Conservation (phyloP, 2,329 filamentous ascomycete genomes). For the Fusarium devonianum region DNA sequence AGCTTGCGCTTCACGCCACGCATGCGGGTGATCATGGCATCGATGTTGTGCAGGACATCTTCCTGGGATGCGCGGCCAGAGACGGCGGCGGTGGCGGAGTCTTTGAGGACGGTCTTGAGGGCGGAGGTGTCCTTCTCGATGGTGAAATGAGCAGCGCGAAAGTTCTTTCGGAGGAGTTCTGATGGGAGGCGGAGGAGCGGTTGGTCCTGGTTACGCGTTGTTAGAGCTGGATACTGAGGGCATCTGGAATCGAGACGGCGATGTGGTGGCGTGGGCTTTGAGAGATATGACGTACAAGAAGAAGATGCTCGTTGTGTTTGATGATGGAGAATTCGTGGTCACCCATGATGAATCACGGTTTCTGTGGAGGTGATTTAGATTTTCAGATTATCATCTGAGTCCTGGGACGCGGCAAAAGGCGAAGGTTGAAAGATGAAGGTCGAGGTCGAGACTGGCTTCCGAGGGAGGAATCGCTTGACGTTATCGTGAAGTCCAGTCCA, state of each 20-base stretch:
- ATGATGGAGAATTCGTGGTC: conserved; percentile 71
- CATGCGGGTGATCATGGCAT: conserved; percentile 85
- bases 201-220: conserved; percentile 73
- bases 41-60: conserved; percentile 80
- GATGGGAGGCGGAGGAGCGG: conserved; percentile 90
- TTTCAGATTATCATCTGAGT: not conserved
- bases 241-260: conserved; percentile 3
- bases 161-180: conserved; percentile 92
- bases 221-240: conserved; percentile 4
- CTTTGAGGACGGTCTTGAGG: conserved; percentile 67
- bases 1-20: conserved; percentile 90
- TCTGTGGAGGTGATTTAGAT: not conserved
- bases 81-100: conserved; percentile 71
- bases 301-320: conserved; percentile 76
- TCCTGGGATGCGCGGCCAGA: conserved; percentile 68
- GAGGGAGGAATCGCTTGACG: conserved; percentile 29
- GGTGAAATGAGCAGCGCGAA: conserved; percentile 81
- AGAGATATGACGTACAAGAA: conserved; percentile 63
- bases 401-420: conserved; percentile 3
- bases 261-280: conserved; percentile 14
- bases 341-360: conserved; percentile 55
- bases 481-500: conserved; percentile 23
- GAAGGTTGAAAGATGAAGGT: conserved; percentile 4
- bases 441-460: conserved; percentile 2
- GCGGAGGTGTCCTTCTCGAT: conserved; percentile 75